Conservation (phyloP, 768 basidiomycete species). For the Clathrus columnatus region DNA sequence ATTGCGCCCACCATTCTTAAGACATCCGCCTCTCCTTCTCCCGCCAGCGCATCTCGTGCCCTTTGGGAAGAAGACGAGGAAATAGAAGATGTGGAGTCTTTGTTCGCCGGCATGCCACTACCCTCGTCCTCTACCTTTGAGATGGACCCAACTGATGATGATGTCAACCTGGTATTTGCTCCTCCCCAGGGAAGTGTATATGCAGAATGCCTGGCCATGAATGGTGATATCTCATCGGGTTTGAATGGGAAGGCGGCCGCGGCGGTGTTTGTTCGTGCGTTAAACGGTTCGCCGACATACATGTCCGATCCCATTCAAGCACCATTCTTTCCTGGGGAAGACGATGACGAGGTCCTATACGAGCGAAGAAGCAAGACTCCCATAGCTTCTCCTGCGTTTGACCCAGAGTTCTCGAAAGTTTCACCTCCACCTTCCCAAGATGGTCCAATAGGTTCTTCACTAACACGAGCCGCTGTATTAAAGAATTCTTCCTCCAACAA, state of each 20-base stretch:
- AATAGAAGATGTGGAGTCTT: background rate
- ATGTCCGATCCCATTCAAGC: background rate
- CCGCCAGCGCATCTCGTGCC: background rate
- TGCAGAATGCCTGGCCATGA: slow-evolving; percentile 4
- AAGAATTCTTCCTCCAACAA: background rate
- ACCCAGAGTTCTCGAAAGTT: background rate
- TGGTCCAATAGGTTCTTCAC: background rate
- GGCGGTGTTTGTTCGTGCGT: background rate
- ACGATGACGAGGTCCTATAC: background rate
- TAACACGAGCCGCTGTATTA: background rate
- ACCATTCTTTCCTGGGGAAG: slow-evolving; percentile 1
- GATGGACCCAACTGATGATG: slow-evolving; percentile 23
- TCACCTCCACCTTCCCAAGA: background rate
- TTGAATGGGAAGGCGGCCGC: background rate
- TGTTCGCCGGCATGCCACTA: slow-evolving; percentile 18
- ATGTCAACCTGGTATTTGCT: slow-evolving; percentile 5
- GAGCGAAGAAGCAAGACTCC: background rate
- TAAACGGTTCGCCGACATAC: background rate
- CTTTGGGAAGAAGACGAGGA: slow-evolving; percentile 6
- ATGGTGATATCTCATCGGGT: background rate
- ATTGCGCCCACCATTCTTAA: slow-evolving; percentile 84
- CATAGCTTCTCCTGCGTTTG: background rate
- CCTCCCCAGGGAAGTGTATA: slow-evolving; percentile 12
- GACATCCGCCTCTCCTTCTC: slow-evolving; percentile 32
- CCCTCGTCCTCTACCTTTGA: slow-evolving; percentile 21